Evolutionary conservation across 768 basidiomycete species (phyloP), one percentile per base, ranked within the genome.

Genomic region (Boletus eberwhitei): DNA sequence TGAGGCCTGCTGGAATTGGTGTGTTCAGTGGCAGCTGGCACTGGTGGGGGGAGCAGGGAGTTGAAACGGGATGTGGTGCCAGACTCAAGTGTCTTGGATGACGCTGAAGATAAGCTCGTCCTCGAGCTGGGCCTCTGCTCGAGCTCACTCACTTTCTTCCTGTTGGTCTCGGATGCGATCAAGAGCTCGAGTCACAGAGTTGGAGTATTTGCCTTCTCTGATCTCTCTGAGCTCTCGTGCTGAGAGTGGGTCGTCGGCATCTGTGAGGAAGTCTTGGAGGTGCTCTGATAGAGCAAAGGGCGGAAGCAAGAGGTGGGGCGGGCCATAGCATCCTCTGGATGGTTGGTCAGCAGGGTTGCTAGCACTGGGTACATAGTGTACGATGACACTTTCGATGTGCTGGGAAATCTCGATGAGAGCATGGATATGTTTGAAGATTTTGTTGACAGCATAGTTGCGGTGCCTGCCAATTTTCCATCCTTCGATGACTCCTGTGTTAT

Each of bases 351-450:
- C 52, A 2, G 29, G 37, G 4, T 53, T 53, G 19, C 4, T 0
- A 0, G 0, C 3, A 6, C 51, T 46, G 4, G 42, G 36, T 0
- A 46, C 0, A 8, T 38, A 52, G 0, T 4, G 3, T 3, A 16
- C 3, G 1, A 8, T 0, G 2, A 38, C 2, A 16, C 24, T n/a
- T 0, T 5, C 0, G n/a, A 19, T 16, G 32, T 5, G n/a, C 24
- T 24, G 24, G 4, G 37, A 38, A 19, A 3, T 2, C 4, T 4
- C 5, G 2, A 52, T 5, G n/a, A 52, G 7, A 11, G 42, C 0
- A 21, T 46, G 43, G 24, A 46, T 46, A 7, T 12, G 35, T 0
- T 36, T 26, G 34, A 52, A 52, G 6, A 46, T 6, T 0, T 14
- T 1, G 8, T 52, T 52, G 24, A 31, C 1, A 0, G 17, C 35